Percentiles rank a stretch among this genome's conserved stretches.
Evolutionary conservation across 83 land plant genomes (phyloP).

Genomic region (Isoetes engelmannii): DNA sequence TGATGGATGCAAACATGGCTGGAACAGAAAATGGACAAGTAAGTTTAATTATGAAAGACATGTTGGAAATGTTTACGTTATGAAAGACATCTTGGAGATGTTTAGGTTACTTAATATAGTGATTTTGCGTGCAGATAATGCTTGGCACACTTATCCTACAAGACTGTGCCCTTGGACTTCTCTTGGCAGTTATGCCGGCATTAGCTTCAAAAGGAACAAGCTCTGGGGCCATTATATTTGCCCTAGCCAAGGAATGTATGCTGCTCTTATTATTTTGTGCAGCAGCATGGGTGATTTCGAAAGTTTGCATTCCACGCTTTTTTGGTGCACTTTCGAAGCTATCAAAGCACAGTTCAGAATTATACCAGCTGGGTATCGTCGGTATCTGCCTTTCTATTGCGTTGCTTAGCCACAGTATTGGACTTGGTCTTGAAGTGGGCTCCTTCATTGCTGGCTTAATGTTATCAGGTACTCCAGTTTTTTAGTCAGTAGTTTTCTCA

Average conservation of each 20-base stretch:
- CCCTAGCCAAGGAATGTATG: constrained; percentile 3
- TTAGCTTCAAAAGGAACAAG: constrained; percentile 9
- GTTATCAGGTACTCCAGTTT: constrained; percentile 4
- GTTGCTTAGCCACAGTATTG: neutral
- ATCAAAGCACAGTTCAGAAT: constrained; percentile 9
- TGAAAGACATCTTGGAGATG: neutral
- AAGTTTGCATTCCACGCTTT: neutral
- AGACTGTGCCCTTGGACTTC: constrained; percentile 11
- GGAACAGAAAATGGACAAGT: constrained; percentile 15
- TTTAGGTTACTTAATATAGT: neutral
- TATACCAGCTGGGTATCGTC: constrained; percentile 12
- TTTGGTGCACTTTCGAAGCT: neutral
- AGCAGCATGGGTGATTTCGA: constrained; percentile 1
- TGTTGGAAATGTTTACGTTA: neutral
- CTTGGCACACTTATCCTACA: constrained; percentile 16
- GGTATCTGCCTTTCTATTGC: constrained; percentile 6
- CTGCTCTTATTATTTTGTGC: neutral
- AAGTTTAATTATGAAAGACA: neutral
- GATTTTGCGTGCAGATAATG: neutral
- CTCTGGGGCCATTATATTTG: neutral
- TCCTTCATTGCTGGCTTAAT: constrained; percentile 11
- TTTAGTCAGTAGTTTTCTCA: neutral
- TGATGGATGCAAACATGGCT: constrained; percentile 16
- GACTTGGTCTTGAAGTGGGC: constrained; percentile 15
- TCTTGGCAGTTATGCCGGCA: constrained; percentile 14